A percentile compares a stretch with the other conserved stretches of the same genome.
Conservation (phyloP, 495 filamentous ascomycete species). For the Hyaloscypha finlandica region DNA sequence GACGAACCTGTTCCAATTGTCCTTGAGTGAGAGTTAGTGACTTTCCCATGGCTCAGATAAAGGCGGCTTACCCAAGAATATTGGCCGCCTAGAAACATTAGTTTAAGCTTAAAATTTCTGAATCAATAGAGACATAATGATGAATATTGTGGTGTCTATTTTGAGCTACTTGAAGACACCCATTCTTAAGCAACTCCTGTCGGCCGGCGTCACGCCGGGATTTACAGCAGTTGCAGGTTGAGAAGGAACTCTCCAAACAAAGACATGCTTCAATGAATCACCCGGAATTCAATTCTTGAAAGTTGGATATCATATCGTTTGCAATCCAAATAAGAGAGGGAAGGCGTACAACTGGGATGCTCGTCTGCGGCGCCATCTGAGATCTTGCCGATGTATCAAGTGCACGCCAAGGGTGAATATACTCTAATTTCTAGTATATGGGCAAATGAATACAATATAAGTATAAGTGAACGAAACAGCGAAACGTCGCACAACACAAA, state of each 20-base stretch:
- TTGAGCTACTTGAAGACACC: not conserved
- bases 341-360: not conserved
- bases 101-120: not conserved
- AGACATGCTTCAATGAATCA: not conserved
- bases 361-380: slow-evolving; percentile 6
- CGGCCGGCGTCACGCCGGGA: not conserved
- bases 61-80: not conserved
- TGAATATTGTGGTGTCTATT: not conserved
- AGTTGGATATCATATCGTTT: not conserved
- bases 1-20: slow-evolving; percentile 13
- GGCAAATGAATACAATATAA: not conserved
- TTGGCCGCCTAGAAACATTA: slow-evolving; percentile 4
- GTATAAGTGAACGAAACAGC: not conserved
- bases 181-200: not conserved
- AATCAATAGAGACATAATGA: not conserved
- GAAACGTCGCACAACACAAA: not conserved
- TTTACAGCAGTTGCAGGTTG: not conserved
- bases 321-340: not conserved
- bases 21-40: not conserved
- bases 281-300: not conserved
- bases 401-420: not conserved
- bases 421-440: not conserved
- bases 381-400: not conserved
- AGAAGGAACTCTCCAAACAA: not conserved
- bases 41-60: not conserved